Evolutionary conservation across 75 land plant genomes (phyloP), one percentile per base, ranked within the genome.

Genomic region (Gnetum montanum): DNA sequence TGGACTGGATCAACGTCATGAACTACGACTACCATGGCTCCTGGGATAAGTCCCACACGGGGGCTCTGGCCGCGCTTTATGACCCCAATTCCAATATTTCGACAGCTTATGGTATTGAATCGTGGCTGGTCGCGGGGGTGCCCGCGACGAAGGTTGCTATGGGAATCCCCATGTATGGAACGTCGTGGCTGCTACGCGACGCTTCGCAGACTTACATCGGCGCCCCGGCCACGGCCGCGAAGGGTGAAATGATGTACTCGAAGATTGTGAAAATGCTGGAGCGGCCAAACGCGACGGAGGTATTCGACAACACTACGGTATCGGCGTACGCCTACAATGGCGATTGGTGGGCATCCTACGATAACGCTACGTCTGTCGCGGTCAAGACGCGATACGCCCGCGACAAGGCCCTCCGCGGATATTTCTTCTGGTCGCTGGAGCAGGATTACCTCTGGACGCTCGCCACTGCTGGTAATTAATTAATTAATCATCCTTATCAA

Each of bases 91-190:
- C 59, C 8, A 64, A 61, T 20, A 19, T 71, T 2, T 68, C 47
- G 25, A 59, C 69, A 18, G 53, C 65, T 38, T 76, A 70, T 55
- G 83, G 83, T 16, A 61, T 76, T 49, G 50, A 45, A 2, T 58
- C 72, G 0, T 80, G 83, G 83, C 58, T 80, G 25, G 67, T 67
- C 24, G 75, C 80, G 20, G 76, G 81, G 2, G 23, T 80, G 6
- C 58, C 61, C 10, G 13, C 68, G 2, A 11, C 51, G 49, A 77
- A 67, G 38, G 60, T 60, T 0, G 71, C 58, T 20, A 46, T 77
- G 64, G 81, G 83, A 2, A 76, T 80, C 8, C 77, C 81, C 5
- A 43, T 70, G 53, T 77, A 64, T 43, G 83, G 81, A 2, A 56
- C 71, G 23, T 49, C 60, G 22, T 80, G 83, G 83, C 50, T 56